Conservation (phyloP, 352 stramenopile genomes). For the Elongisporangium anandrum region DNA sequence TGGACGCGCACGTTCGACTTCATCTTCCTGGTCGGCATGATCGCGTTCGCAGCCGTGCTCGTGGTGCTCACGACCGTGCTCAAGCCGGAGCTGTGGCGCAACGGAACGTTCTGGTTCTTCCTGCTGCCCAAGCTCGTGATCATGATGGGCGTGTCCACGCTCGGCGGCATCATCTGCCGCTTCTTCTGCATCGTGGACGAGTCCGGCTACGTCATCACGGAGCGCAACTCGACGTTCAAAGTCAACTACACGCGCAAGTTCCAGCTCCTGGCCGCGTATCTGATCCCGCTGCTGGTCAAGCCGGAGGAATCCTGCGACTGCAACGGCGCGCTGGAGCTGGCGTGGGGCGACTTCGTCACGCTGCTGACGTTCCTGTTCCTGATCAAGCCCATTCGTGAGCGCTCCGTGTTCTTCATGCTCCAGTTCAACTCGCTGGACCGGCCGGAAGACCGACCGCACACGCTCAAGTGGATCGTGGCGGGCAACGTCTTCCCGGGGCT, state of each 20-base stretch:
- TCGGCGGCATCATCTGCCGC: slow-evolving; percentile 75
- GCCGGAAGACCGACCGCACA: slow-evolving; percentile 75
- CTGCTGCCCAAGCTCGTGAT: slow-evolving; percentile 71
- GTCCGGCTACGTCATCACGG: slow-evolving; percentile 81
- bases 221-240: slow-evolving; percentile 78
- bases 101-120: slow-evolving; percentile 77
- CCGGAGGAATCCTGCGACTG: slow-evolving; percentile 42
- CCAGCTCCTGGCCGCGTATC: slow-evolving; percentile 71
- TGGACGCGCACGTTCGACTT: slow-evolving; percentile 86
- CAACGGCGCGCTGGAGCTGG: slow-evolving; percentile 57
- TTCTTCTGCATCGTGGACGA: slow-evolving; percentile 83
- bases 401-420: slow-evolving; percentile 82
- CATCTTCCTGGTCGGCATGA: slow-evolving; percentile 67
- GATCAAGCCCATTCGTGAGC: slow-evolving; percentile 80
- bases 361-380: slow-evolving; percentile 78
- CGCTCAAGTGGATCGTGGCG: slow-evolving; percentile 76
- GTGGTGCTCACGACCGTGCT: slow-evolving; percentile 50
- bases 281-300: slow-evolving; percentile 76
- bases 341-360: slow-evolving; percentile 81
- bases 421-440: slow-evolving; percentile 87
- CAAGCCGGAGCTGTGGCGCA: slow-evolving; percentile 56
- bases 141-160: slow-evolving; percentile 78
- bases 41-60: slow-evolving; percentile 37
- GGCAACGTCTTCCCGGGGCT: slow-evolving; percentile 79
- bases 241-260: slow-evolving; percentile 87